These are phyloP conservation scores for Sphagnum fallax DNA, from an alignment of 228 moss, liverwort and hornwort genomes.

Conservation along the genomic window DNA sequence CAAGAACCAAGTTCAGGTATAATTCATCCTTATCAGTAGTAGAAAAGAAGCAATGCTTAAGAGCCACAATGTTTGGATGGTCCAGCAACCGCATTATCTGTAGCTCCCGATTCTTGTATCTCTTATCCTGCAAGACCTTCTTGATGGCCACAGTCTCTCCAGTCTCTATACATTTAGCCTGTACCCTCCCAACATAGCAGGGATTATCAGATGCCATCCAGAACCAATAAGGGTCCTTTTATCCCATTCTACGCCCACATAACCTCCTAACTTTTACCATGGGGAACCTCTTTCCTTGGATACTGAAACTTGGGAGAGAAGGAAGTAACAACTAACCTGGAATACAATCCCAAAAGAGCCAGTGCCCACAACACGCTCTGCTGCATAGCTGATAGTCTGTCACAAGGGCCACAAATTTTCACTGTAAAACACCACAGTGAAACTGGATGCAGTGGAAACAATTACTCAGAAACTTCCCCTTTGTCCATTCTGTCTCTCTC, in stretches of 20 bases:
- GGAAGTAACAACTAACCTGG: slow-evolving; percentile 20
- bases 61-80: slow-evolving; percentile 49
- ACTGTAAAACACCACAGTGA: slow-evolving; percentile 1
- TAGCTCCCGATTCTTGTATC: slow-evolving; percentile 50
- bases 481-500: not conserved
- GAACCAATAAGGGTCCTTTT: too few relatives aligned
- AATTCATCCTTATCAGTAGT: slow-evolving; percentile 22
- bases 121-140: slow-evolving; percentile 54
- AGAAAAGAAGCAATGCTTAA: slow-evolving; percentile 55
- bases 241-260: not conserved
- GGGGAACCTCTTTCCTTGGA: not conserved
- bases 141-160: slow-evolving; percentile 60
- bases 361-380: slow-evolving; percentile 54
- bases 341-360: slow-evolving; percentile 61
- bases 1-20: slow-evolving; percentile 9
- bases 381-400: slow-evolving; percentile 59
- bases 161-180: slow-evolving; percentile 60
- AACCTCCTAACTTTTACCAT: not conserved
- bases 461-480: not conserved
- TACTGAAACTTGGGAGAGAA: not conserved
- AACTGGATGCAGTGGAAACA: not conserved
- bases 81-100: slow-evolving; percentile 61
- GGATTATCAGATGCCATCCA: too few relatives aligned
- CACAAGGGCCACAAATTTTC: not conserved
- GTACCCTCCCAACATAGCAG: not conserved